A percentile compares a stretch with the other conserved stretches of the same genome.
Evolutionary conservation across 768 basidiomycete genomes (phyloP).

Genomic region (Mycena filopes): DNA sequence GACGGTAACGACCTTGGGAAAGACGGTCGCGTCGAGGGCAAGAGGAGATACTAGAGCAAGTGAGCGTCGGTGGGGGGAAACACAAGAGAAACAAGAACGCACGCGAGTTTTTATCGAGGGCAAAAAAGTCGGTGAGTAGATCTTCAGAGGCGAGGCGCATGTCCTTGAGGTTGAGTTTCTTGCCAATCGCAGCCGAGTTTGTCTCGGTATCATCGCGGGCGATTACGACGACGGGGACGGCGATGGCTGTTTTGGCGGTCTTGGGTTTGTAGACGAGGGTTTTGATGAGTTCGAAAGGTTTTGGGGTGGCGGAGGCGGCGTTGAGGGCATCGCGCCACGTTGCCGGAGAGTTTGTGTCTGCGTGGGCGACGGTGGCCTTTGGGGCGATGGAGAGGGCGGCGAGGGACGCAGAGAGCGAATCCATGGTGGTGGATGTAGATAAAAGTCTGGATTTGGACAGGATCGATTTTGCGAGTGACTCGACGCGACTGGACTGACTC

Average conservation of each 20-base stretch:
- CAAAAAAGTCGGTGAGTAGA: conserved; percentile 85
- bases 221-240: conserved; percentile 88
- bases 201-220: conserved; percentile 89
- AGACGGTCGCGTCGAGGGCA: conserved; percentile 70
- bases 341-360: conserved; percentile 72
- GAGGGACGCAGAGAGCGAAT: conserved; percentile 55
- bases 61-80: conserved; percentile 20
- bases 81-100: conserved; percentile 45
- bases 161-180: conserved; percentile 87
- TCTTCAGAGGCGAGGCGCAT: conserved; percentile 88
- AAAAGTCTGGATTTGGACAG: conserved; percentile 23
- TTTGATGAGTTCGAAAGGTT: conserved; percentile 78
- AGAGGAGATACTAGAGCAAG: conserved; percentile 78
- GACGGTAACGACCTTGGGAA: conserved; percentile 78
- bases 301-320: conserved; percentile 60
- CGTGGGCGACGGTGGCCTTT: conserved; percentile 63
- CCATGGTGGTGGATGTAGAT: conserved; percentile 44
- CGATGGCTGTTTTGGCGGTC: conserved; percentile 88
- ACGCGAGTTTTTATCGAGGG: conserved; percentile 88
- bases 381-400: conserved; percentile 67
- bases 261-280: conserved; percentile 97
- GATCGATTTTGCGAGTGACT: conserved; percentile 46
- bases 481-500: conserved; percentile 42
- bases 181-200: conserved; percentile 78
- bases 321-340: conserved; percentile 82